Evolutionary conservation across 2,329 filamentous ascomycete species (phyloP), one percentile per base, ranked within the genome.

Genomic region (Fusarium subglutinans): DNA sequence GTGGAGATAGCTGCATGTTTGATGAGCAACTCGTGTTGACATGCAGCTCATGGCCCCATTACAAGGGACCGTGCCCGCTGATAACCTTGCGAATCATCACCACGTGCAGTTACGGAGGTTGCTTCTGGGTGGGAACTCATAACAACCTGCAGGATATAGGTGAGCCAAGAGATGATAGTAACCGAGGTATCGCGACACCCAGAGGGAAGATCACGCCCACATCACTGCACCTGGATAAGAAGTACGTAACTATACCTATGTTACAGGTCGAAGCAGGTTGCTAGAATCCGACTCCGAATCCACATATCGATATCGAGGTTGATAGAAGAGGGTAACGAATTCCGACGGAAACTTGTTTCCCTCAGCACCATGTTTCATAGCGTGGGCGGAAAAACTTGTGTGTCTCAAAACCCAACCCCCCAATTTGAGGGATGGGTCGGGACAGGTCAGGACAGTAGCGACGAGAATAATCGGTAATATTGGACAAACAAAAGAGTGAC

Each of bases 1-100:
- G 47, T 74, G 67, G 71, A 74, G 54, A 72, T 63, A 58, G 41
- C 66, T 74, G 72, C 59, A 66, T 61, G 63, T 72, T 74, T 69
- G 63, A 56, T 64, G 68, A 74, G 63, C 54, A 74, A 57, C 47
- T 69, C 71, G 66, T 70, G 69, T 65, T 43, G 70, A 72, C 58
- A 74, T 74, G 67, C 71, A 74, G 45, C 55, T 72, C 67, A 74
- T 74, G 48, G 57, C 43, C 35, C 58, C 72, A 51, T 72, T 58
- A 28, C 26, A 65, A 38, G 45, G 66, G 70, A 53, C 71, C 43
- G 67, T 63, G 66, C 66, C 54, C 65, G 22, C 38, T 70, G 35
- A 66, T 50, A 66, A 62, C 66, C 70, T 56, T 71, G 66, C 61
- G 33, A 71, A 58, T 41, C 35, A 61, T 57, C 66, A 72, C 59